Conservation (phyloP, 352 stramenopile genomes). For the Globisporangium carolinianum region DNA sequence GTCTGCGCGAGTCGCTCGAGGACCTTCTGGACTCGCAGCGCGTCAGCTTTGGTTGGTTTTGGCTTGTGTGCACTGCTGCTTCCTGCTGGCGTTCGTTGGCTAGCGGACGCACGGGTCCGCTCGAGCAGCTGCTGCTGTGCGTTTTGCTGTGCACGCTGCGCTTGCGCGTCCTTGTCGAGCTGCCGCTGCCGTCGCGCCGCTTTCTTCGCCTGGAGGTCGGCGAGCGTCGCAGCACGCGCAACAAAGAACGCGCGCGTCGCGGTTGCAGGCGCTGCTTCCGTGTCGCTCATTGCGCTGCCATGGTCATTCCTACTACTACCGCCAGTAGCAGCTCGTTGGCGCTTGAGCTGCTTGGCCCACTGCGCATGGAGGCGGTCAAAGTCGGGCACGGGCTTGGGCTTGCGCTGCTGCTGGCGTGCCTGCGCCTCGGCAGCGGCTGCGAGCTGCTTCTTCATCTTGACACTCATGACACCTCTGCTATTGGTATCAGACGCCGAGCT, state of each 20-base stretch:
- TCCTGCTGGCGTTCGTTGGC: background rate
- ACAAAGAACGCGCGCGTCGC: constrained; percentile 39
- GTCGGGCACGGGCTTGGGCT: constrained; percentile 50
- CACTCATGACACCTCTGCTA: constrained; percentile 19
- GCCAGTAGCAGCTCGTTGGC: background rate
- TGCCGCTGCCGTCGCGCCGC: constrained; percentile 34
- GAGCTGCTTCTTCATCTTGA: constrained; percentile 48
- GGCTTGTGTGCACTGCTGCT: constrained; percentile 2
- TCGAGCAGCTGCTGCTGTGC: constrained; percentile 32
- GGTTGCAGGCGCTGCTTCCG: background rate
- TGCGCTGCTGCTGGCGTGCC: constrained; percentile 15
- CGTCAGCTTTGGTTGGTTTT: constrained; percentile 44
- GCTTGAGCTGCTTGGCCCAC: constrained; percentile 24
- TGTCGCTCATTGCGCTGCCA: background rate
- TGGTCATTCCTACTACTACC: background rate
- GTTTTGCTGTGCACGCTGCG: constrained; percentile 17
- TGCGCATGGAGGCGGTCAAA: constrained; percentile 52
- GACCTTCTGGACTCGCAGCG: constrained; percentile 44
- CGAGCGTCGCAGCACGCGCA: constrained; percentile 29
- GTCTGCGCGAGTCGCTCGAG: constrained; percentile 23
- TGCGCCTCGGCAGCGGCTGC: constrained; percentile 32
- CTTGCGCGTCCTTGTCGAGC: constrained; percentile 29
- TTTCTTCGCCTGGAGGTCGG: constrained; percentile 37
- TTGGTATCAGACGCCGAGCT: background rate
- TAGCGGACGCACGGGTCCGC: constrained; percentile 12